Conservation (phyloP, 2,329 filamentous ascomycete species). For the Xylaria sp. region DNA sequence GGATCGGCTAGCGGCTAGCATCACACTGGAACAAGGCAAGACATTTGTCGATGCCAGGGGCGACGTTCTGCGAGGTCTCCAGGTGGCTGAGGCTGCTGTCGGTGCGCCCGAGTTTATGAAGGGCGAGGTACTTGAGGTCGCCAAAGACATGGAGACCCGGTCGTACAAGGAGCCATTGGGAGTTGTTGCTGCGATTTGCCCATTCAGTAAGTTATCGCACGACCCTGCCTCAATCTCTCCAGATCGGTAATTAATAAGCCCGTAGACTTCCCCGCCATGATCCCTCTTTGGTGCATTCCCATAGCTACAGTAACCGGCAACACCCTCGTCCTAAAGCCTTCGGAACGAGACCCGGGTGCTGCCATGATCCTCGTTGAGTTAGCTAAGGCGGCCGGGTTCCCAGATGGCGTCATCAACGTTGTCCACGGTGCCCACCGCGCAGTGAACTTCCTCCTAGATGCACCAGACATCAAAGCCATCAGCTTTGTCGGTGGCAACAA, state of each 20-base stretch:
- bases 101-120: conserved; percentile 81
- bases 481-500: conserved; percentile 88
- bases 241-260: conserved; percentile 2
- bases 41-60: conserved; percentile 83
- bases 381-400: conserved; percentile 79
- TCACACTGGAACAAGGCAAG: conserved; percentile 88
- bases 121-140: conserved; percentile 82
- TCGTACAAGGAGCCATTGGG: conserved; percentile 83
- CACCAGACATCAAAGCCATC: conserved; percentile 83
- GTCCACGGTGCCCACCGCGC: conserved; percentile 81
- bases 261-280: conserved; percentile 89
- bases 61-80: conserved; percentile 80
- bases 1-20: conserved; percentile 83
- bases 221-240: neutral
- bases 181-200: conserved; percentile 83
- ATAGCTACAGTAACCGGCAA: conserved; percentile 85
- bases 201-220: conserved; percentile 69
- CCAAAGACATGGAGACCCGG: conserved; percentile 89
- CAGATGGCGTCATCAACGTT: conserved; percentile 80
- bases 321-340: conserved; percentile 84
- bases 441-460: conserved; percentile 86
- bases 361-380: conserved; percentile 86
- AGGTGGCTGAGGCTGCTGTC: conserved; percentile 84
- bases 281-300: conserved; percentile 88
- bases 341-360: conserved; percentile 82